A percentile compares a stretch with the other conserved stretches of the same genome.
Conservation (phyloP, 495 filamentous ascomycete genomes). For the Pyrenula massariospora region DNA sequence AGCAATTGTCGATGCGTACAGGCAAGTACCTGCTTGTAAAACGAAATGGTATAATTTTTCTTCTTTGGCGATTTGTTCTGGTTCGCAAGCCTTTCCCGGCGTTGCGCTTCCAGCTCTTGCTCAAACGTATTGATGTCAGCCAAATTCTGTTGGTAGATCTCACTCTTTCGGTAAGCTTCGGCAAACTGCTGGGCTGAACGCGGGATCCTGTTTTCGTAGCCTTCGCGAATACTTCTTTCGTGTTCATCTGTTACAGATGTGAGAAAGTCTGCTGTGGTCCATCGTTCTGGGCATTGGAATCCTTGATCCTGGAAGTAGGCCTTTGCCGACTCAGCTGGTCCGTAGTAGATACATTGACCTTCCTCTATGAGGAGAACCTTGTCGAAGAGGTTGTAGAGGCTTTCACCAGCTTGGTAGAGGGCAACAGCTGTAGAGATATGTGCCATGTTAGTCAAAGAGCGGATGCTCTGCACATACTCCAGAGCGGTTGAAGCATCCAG, state of each 20-base stretch:
- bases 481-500: conserved; percentile 57
- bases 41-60: conserved; percentile 53
- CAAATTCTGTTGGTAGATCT: conserved; percentile 19
- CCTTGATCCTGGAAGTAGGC: conserved; percentile 54
- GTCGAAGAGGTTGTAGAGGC: conserved; percentile 57
- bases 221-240: conserved; percentile 44
- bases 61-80: conserved; percentile 31
- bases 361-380: conserved; percentile 61
- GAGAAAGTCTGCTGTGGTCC: conserved; percentile 59
- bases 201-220: conserved; percentile 50
- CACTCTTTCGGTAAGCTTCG: conserved; percentile 37
- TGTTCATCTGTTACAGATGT: conserved; percentile 55
- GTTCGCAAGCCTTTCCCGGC: conserved; percentile 33
- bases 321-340: conserved; percentile 42
- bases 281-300: conserved; percentile 45
- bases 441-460: conserved; percentile 51
- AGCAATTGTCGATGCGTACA: conserved; percentile 56
- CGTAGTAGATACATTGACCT: conserved; percentile 54
- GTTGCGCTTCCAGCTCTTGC: conserved; percentile 29
- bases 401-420: conserved; percentile 63
- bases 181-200: conserved; percentile 47
- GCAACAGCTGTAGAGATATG: conserved; percentile 49
- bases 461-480: conserved; percentile 51
- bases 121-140: conserved; percentile 40
- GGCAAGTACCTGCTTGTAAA: conserved; percentile 54